A percentile compares a stretch with the other conserved stretches of the same genome.
These are phyloP conservation scores for Ustilago lituana DNA, from an alignment of 1,284 basidiomycete species.

Conservation along the genomic window DNA sequence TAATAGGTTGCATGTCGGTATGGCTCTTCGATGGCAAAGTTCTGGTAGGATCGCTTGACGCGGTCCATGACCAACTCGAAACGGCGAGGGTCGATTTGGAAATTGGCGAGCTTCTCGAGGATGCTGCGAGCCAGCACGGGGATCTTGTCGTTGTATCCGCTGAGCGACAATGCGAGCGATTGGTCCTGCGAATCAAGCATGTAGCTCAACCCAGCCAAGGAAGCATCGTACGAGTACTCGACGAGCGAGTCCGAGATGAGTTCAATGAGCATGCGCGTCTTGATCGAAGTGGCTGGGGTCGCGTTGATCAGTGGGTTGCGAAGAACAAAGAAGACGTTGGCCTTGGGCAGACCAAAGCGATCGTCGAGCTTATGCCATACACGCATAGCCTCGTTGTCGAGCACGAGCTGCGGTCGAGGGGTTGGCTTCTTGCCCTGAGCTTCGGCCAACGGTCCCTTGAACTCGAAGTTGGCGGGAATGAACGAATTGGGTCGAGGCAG, in stretches of 20 bases:
- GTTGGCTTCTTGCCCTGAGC: slow-evolving; percentile 47
- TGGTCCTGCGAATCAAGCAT: slow-evolving; percentile 76
- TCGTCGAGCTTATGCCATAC: slow-evolving; percentile 68
- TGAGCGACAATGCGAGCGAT: slow-evolving; percentile 77
- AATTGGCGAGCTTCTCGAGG: slow-evolving; percentile 76
- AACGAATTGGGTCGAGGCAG: slow-evolving; percentile 65
- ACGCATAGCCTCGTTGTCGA: slow-evolving; percentile 53
- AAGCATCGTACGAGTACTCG: slow-evolving; percentile 92
- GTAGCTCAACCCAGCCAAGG: slow-evolving; percentile 88
- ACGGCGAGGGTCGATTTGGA: slow-evolving; percentile 78
- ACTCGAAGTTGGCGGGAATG: slow-evolving; percentile 62
- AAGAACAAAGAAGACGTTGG: slow-evolving; percentile 63
- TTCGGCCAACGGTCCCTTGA: slow-evolving; percentile 38
- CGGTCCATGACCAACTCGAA: slow-evolving; percentile 87
- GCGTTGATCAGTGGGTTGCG: slow-evolving; percentile 67
- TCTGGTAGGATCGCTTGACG: slow-evolving; percentile 70
- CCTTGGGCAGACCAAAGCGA: slow-evolving; percentile 66
- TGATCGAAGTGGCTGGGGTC: slow-evolving; percentile 68
- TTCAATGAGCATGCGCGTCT: slow-evolving; percentile 78
- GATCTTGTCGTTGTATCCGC: slow-evolving; percentile 95
- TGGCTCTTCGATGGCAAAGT: slow-evolving; percentile 86
- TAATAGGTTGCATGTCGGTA: slow-evolving; percentile 85
- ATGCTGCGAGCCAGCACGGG: slow-evolving; percentile 80
- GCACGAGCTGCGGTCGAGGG: slow-evolving; percentile 58
- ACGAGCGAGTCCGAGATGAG: slow-evolving; percentile 87